Evolutionary conservation across 768 basidiomycete genomes (phyloP).

Genomic region (Trametes meyenii): DNA sequence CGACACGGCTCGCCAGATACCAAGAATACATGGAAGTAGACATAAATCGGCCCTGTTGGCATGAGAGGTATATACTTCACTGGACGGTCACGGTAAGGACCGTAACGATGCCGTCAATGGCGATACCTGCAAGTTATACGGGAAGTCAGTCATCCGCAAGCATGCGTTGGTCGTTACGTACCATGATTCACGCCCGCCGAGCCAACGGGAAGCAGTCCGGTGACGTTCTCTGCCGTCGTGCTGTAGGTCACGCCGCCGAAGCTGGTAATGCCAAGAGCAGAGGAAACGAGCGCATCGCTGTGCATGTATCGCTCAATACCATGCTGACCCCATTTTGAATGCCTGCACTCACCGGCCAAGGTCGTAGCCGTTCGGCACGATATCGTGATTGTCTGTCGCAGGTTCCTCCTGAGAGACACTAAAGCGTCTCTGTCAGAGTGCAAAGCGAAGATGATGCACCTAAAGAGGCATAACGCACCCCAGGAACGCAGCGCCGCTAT

Average conservation of each 20-base stretch:
- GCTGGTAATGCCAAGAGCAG: conserved; percentile 41
- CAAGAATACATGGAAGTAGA: too few relatives aligned
- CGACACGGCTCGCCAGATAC: too few relatives aligned
- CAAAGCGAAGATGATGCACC: neutral
- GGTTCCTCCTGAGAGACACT: conserved; percentile 55
- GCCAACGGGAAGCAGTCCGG: conserved; percentile 58
- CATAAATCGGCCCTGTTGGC: neutral
- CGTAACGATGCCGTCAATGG: conserved; percentile 58
- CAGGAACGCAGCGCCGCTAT: conserved; percentile 56
- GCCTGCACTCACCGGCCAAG: conserved; percentile 44
- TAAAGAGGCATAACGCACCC: conserved; percentile 43
- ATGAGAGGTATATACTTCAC: conserved; percentile 16
- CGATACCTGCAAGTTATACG: conserved; percentile 47
- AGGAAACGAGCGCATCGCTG: conserved; percentile 43
- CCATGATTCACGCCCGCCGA: conserved; percentile 55
- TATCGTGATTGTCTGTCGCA: conserved; percentile 40
- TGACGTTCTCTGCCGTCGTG: conserved; percentile 49
- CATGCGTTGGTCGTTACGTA: conserved; percentile 23
- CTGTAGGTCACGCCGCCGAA: conserved; percentile 50
- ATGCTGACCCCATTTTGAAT: neutral
- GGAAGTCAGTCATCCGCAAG: neutral
- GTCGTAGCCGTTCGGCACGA: conserved; percentile 53
- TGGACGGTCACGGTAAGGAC: conserved; percentile 55
- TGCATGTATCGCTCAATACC: neutral
- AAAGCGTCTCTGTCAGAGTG: neutral